Evolutionary conservation across 2,329 filamentous ascomycete genomes (phyloP), one percentile per base, ranked within the genome.

Genomic region (Aspergillus aculeatinus): DNA sequence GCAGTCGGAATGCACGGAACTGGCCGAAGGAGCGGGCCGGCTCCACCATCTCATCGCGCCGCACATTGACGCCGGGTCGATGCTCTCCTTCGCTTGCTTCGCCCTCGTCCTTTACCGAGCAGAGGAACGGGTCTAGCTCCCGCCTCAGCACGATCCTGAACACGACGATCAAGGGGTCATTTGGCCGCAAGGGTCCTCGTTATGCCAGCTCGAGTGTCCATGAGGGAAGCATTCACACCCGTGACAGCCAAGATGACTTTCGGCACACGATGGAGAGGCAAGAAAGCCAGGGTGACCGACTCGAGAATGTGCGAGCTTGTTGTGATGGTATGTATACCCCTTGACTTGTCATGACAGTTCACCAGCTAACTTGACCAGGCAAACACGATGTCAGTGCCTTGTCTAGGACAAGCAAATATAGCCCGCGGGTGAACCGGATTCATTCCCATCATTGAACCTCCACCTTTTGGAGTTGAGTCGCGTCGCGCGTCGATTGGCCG

Each of bases 281-380:
- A 56, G 74, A 85, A 63, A 82, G 87, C 57, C 90, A 93, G 66
- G 82, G 88, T 27, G 90, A 93, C 72, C 84, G 88, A 63, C 82
- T 98, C 69, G 94, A 98, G 82, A 97, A 99, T 75, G 95, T 99
- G 65, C 85, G 95, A 72, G 93, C 94, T 61, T 99, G 95, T 80
- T 99, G 95, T 77, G 95, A 98, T 84, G 95, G 93, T 94, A 83
- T 85, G 89, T 51, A 6, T 35, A 3, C 9, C 19, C n/a, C 14
- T 21, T 10, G n/a, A 16, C 21, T 23, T 31, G 10, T 19, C 5
- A 21, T 58, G 5, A 19, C 47, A 35, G 16, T 27, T n/a, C n/a
- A n/a, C 12, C 25, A 5, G 51, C 51, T 53, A 35, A 48, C 33
- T 47, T 4, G 55, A 42, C 4, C 59, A 90, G 87, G 89, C 67